Evolutionary conservation across 805 yeast species (phyloP).

Genomic region (Cyberlindnera suaveolens): DNA sequence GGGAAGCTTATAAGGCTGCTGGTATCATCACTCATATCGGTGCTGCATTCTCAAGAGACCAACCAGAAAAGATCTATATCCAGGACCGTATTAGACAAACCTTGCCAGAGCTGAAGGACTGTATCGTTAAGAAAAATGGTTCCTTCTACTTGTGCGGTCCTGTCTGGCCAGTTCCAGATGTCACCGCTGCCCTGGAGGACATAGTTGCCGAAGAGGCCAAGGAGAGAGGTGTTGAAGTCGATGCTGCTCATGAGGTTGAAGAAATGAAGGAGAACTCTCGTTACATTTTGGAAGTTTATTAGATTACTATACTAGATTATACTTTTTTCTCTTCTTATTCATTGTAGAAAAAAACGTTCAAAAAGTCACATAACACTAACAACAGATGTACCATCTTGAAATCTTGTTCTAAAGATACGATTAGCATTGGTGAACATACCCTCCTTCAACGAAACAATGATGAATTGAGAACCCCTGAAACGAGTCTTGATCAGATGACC

Average conservation of each 20-base stretch:
- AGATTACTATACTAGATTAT: conserved; percentile 15
- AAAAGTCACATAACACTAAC: conserved; percentile 52
- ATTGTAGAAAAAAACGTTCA: conserved; percentile 2
- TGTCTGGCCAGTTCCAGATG: conserved; percentile 98
- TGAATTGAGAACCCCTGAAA: conserved; percentile 93
- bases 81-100: conserved; percentile 88
- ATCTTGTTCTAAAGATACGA: conserved; percentile 84
- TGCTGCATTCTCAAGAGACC: conserved; percentile 98
- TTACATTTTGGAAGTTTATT: conserved; percentile 90
- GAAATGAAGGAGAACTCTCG: conserved; percentile 90
- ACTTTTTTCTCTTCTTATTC: neutral
- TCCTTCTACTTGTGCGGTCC: conserved; percentile 97
- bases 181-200: conserved; percentile 83
- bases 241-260: conserved; percentile 76
- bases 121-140: conserved; percentile 74
- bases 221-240: conserved; percentile 58
- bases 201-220: conserved; percentile 69
- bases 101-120: conserved; percentile 64
- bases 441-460: conserved; percentile 93
- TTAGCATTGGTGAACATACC: conserved; percentile 99
- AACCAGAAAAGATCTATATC: conserved; percentile 87
- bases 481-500: conserved; percentile 94
- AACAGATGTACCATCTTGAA: conserved; percentile 94
- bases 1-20: conserved; percentile 94
- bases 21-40: conserved; percentile 92